Conservation (phyloP, 1,284 basidiomycete species). For the Marasmius sp. region DNA sequence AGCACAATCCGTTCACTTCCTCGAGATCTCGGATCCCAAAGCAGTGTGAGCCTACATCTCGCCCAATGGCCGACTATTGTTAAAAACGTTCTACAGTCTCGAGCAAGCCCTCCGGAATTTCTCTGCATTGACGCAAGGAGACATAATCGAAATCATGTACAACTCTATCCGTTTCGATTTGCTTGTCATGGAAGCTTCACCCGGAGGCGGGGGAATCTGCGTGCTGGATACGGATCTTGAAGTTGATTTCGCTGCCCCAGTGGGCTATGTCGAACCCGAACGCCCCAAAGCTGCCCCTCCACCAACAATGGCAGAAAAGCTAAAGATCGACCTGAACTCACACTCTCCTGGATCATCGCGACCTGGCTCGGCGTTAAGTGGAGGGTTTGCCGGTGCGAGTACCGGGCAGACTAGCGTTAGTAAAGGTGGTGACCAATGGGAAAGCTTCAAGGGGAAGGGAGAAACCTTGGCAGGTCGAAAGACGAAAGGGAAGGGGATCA, state of each 20-base stretch:
- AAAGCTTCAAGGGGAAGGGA: constrained; percentile 92
- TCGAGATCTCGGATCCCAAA: constrained; percentile 94
- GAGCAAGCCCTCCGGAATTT: constrained; percentile 96
- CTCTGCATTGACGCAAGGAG: constrained; percentile 85
- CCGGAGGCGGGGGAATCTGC: constrained; percentile 86
- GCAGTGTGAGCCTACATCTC: constrained; percentile 74
- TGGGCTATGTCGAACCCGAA: constrained; percentile 88
- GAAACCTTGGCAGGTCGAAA: constrained; percentile 86
- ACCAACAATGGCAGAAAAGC: constrained; percentile 94
- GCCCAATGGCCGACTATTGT: background rate
- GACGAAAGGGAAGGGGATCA: constrained; percentile 91
- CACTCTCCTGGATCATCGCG: constrained; percentile 81
- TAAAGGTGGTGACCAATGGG: constrained; percentile 79
- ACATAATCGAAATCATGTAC: constrained; percentile 91
- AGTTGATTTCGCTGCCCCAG: constrained; percentile 79
- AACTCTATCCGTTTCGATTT: constrained; percentile 94
- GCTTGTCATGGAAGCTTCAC: constrained; percentile 92
- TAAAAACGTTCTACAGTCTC: constrained; percentile 52
- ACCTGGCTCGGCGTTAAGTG: constrained; percentile 72
- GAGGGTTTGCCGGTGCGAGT: constrained; percentile 57
- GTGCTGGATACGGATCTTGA: constrained; percentile 97
- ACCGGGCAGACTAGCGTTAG: constrained; percentile 53
- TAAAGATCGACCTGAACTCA: constrained; percentile 89
- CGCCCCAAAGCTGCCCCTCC: constrained; percentile 80
- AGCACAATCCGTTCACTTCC: constrained; percentile 92